Percentiles rank a stretch among this genome's conserved stretches.
Conservation (phyloP, 2,329 filamentous ascomycete genomes). For the Phyllachora maydis region DNA sequence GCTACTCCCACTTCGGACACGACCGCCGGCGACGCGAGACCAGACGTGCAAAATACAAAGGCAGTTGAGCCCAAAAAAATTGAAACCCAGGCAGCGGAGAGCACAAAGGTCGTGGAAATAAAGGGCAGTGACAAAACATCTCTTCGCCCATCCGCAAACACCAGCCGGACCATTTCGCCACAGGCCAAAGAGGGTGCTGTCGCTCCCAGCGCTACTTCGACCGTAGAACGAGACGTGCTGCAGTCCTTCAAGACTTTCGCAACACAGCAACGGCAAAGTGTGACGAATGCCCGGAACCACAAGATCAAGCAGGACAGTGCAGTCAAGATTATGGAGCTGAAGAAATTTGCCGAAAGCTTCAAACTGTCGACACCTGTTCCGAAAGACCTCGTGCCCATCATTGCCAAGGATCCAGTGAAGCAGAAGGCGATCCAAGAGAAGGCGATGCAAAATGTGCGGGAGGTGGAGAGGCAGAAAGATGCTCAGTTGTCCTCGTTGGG, state of each 20-base stretch:
- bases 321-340: slow-evolving; percentile 80
- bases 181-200: slow-evolving; percentile 15
- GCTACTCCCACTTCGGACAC: slow-evolving; percentile 3
- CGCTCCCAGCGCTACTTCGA: slow-evolving; percentile 32
- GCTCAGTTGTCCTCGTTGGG: no score
- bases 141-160: slow-evolving; percentile 4
- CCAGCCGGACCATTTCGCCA: slow-evolving; percentile 18
- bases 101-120: slow-evolving; percentile 9
- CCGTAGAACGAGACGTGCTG: slow-evolving; percentile 39
- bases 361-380: slow-evolving; percentile 89
- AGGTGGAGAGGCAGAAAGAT: slow-evolving; percentile 27
- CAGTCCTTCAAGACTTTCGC: slow-evolving; percentile 46
- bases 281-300: slow-evolving; percentile 31
- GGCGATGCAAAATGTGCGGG: slow-evolving; percentile 55
- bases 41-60: slow-evolving; percentile 9
- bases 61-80: slow-evolving; percentile 11
- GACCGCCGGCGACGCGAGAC: slow-evolving; percentile 10
- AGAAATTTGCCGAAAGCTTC: slow-evolving; percentile 87
- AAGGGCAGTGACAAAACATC: slow-evolving; percentile 6
- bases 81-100: slow-evolving; percentile 7
- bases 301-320: slow-evolving; percentile 62
- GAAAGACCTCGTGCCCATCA: slow-evolving; percentile 75
- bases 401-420: slow-evolving; percentile 90
- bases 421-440: slow-evolving; percentile 86
- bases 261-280: slow-evolving; percentile 28